Base-by-base conservation (phyloP, 331 rosid species). In the Spiraea crenata region DNA sequence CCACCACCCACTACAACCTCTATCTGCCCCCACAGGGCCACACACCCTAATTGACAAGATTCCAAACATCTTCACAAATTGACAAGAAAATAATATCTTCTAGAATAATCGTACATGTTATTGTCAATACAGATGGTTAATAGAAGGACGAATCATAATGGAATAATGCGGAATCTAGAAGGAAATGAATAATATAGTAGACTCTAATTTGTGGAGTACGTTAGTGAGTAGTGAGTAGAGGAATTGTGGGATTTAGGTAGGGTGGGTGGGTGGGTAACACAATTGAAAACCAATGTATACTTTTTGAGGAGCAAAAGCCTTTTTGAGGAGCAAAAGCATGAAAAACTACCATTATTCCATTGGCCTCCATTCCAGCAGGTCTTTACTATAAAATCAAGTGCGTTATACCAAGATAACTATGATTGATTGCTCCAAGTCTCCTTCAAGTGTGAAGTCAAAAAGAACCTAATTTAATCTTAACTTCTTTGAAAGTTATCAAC, bases 361-460 rank as follows among this genome's bases (percentile, higher is more conserved):
- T 34, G 58, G 12, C 12, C 12, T 7, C 34, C 35, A 52, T n/a
- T 8, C 35, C 58, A 17, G 34, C 58, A 52, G 7, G 12, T 52
- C 25, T 52, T 34, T 34, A 52, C 58, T 8, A 5, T 13, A 49
- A 42, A 14, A 14, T 15, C 54, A 49, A 49, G 54, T 49, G 54
- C 54, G 46, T 7, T 0, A 2, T 42, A 42, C 16, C n/a, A 10
- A 3, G 48, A 49, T 49, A 4, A 52, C 1, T 6, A 13, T 58
- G 19, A 57, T 57, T 57, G 42, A 34, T 35, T 58, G 63, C 63
- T 58, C 57, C 61, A 57, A 5, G 40, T 57, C 61, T 58, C 25
- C 16, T 25, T 58, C 34, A 50, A 50, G 55, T 16, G 55, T 50
- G 55, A 50, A 55, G 1, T 55, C 19, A 14, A n/a, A 7, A 19